These are phyloP conservation scores for Aspergillus unguis DNA, from an alignment of 2,329 filamentous ascomycete genomes.

Conservation along the genomic window DNA sequence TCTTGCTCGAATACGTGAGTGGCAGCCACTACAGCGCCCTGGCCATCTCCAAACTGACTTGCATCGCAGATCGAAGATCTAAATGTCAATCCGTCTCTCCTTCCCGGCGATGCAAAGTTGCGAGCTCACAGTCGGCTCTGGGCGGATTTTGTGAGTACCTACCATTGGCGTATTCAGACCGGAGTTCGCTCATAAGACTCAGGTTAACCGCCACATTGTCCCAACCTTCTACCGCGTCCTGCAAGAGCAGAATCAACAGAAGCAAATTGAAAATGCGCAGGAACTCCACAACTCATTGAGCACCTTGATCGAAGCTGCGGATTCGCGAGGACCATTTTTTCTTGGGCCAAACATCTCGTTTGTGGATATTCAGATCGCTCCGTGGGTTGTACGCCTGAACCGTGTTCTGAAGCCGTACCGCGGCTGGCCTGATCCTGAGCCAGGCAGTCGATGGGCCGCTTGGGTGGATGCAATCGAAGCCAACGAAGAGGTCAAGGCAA, in stretches of 20 bases:
- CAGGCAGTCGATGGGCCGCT: slow-evolving; percentile 61
- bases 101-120: slow-evolving; percentile 62
- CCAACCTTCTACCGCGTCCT: slow-evolving; percentile 73
- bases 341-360: slow-evolving; percentile 56
- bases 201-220: slow-evolving; percentile 74
- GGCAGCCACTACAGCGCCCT: neutral
- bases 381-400: slow-evolving; percentile 68
- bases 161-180: slow-evolving; percentile 13
- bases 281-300: slow-evolving; percentile 65
- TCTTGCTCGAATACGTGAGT: slow-evolving; percentile 78
- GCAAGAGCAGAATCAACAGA: slow-evolving; percentile 58
- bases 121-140: slow-evolving; percentile 74
- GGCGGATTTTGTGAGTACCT: slow-evolving; percentile 66
- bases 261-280: slow-evolving; percentile 58
- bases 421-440: slow-evolving; percentile 63
- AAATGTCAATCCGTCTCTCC: slow-evolving; percentile 56
- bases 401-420: slow-evolving; percentile 63
- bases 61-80: slow-evolving; percentile 68
- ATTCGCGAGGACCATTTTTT: slow-evolving; percentile 67
- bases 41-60: neutral
- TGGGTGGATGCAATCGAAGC: slow-evolving; percentile 70
- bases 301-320: slow-evolving; percentile 57
- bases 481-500: slow-evolving; percentile 61
- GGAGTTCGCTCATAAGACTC: slow-evolving; percentile 7
- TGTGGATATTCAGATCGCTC: slow-evolving; percentile 72